Percentiles rank a stretch among this genome's conserved stretches.
phyloP scores from a whole-genome alignment of 768 basidiomycete species.

The Pulveroboletus sp. region DNA sequence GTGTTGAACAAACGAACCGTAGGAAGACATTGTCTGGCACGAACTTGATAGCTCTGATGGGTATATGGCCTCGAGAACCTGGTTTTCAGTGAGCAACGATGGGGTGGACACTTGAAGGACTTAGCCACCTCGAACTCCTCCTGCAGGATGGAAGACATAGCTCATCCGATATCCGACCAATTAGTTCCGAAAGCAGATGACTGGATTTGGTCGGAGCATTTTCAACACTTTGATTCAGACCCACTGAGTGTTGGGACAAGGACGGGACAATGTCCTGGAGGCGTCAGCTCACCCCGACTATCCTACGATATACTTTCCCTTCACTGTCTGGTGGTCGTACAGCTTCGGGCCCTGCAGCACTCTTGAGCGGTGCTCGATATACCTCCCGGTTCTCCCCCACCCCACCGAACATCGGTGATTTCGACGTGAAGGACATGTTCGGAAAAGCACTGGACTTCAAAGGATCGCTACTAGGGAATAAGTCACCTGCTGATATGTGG shows the following conservation, averaged over 20 bases:
- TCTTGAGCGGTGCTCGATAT: conserved; percentile 7
- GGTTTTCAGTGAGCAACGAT: conserved; percentile 11
- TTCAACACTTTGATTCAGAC: too few relatives aligned
- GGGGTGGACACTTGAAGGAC: conserved; percentile 5
- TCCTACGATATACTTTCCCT: conserved; percentile 11
- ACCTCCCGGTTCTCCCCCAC: conserved; percentile 5
- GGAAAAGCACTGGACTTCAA: conserved; percentile 14
- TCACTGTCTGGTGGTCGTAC: not conserved
- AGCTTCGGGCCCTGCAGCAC: not conserved
- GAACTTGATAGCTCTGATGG: conserved; percentile 88
- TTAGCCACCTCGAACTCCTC: conserved; percentile 85
- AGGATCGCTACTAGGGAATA: conserved; percentile 8
- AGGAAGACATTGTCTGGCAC: conserved; percentile 40
- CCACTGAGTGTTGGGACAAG: too few relatives aligned
- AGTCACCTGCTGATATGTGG: conserved; percentile 37
- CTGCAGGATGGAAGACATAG: conserved; percentile 59
- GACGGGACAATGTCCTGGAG: conserved; percentile 19
- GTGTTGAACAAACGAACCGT: conserved; percentile 40
- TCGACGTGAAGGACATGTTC: conserved; percentile 13
- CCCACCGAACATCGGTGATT: not conserved
- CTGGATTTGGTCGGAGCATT: conserved; percentile 13
- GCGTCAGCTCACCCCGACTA: conserved; percentile 8
- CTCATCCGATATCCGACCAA: conserved; percentile 25
- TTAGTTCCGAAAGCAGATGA: conserved; percentile 15
- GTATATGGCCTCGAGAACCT: conserved; percentile 96